A percentile compares a stretch with the other conserved stretches of the same genome.
phyloP scores from a whole-genome alignment of 2,329 filamentous ascomycete species.

The Colletotrichum sp. region DNA sequence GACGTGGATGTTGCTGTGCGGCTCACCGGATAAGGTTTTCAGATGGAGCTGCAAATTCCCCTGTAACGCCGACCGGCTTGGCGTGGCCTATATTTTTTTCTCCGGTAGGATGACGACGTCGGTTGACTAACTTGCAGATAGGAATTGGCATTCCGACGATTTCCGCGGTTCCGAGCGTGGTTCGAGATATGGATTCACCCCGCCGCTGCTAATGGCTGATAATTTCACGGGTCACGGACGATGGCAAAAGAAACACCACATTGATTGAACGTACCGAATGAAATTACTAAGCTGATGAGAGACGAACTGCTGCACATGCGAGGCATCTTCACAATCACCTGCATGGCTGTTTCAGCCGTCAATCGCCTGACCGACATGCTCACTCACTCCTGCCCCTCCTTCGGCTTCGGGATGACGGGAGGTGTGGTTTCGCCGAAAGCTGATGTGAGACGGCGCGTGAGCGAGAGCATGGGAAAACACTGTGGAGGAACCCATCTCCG shows the following conservation, averaged over 20 bases:
- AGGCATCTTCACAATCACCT: background rate
- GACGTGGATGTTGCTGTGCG: background rate
- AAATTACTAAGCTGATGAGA: background rate
- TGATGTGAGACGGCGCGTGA: background rate
- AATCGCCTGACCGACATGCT: background rate
- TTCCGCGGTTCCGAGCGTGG: background rate
- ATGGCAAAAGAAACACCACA: background rate
- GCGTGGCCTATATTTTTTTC: background rate
- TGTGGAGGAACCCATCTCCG: background rate
- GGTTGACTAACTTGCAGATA: background rate
- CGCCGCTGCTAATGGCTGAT: background rate
- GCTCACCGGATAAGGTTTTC: conserved; percentile 1
- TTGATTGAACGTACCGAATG: background rate
- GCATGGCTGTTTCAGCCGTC: background rate
- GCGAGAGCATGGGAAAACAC: background rate
- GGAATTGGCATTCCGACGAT: background rate
- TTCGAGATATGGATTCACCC: background rate
- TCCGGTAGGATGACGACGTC: background rate
- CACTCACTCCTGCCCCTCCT: background rate
- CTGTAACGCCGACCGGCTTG: background rate
- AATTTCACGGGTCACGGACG: background rate
- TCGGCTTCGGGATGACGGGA: background rate
- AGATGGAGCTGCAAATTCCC: background rate
- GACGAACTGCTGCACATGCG: background rate
- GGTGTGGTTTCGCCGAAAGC: background rate